phyloP scores from a whole-genome alignment of 495 filamentous ascomycete genomes.

The Apodospora peruviana region DNA sequence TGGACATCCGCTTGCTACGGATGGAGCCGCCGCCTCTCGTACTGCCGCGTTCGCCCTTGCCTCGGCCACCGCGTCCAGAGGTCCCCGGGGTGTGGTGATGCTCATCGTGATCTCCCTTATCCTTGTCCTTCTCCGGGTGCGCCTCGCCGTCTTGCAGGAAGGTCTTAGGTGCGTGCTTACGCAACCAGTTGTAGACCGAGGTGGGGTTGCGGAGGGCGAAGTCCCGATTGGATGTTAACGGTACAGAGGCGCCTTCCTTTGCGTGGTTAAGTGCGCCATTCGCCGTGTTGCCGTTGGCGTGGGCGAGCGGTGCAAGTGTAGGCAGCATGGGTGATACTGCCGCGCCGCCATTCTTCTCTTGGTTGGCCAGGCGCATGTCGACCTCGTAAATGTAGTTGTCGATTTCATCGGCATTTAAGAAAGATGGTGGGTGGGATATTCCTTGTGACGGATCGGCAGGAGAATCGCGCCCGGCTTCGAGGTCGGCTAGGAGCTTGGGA shows the following conservation, averaged over 20 bases:
- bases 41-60: constrained; percentile 13
- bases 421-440: constrained; percentile 41
- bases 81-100: constrained; percentile 11
- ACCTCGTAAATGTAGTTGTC: constrained; percentile 71
- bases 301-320: constrained; percentile 35
- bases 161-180: constrained; percentile 73
- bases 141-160: constrained; percentile 77
- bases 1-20: constrained; percentile 22
- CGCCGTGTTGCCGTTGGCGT: constrained; percentile 10
- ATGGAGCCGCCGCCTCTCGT: constrained; percentile 4
- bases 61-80: constrained; percentile 12
- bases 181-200: constrained; percentile 87
- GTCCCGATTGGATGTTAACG: constrained; percentile 42
- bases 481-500: constrained; percentile 34
- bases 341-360: constrained; percentile 7
- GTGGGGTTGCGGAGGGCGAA: constrained; percentile 69
- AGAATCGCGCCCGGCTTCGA: constrained; percentile 31
- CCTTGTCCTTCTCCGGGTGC: constrained; percentile 40
- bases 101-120: constrained; percentile 49
- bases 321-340: constrained; percentile 22
- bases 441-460: constrained; percentile 31
- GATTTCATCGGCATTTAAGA: constrained; percentile 70
- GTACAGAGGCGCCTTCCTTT: constrained; percentile 32
- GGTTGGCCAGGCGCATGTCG: constrained; percentile 58
- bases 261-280: constrained; percentile 6